Evolutionary conservation across 768 basidiomycete genomes (phyloP).

Genomic region (Nidula microcarpa): DNA sequence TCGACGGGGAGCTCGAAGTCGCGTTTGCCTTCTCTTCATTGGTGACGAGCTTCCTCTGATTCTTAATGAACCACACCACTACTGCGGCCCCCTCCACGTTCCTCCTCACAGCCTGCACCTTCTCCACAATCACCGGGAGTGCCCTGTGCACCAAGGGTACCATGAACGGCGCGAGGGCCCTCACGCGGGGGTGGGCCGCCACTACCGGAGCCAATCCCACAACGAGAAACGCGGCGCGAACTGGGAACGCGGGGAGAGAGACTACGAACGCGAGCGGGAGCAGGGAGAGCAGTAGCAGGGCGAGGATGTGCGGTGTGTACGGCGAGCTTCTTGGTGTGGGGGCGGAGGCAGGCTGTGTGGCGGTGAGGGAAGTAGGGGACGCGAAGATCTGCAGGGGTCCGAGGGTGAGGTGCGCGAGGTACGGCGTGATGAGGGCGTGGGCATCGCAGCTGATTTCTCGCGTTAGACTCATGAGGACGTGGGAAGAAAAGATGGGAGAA

Average conservation of each 20-base stretch:
- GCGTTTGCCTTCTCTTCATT: not conserved
- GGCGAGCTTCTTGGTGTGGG: constrained; percentile 27
- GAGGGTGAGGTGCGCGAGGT: constrained; percentile 48
- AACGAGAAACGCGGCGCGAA: constrained; percentile 42
- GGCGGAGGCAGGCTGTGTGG: constrained; percentile 3
- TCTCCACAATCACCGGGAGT: constrained; percentile 5
- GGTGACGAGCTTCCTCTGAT: too few species aligned
- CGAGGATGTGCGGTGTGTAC: constrained; percentile 52
- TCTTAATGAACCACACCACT: too few species aligned
- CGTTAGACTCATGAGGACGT: not conserved
- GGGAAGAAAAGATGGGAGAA: not conserved
- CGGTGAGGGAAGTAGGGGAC: constrained; percentile 11
- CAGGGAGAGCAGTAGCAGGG: constrained; percentile 42
- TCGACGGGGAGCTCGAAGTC: not conserved
- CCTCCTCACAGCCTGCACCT: not conserved
- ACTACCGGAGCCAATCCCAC: constrained; percentile 49
- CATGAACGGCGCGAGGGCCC: constrained; percentile 23
- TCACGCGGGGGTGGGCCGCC: constrained; percentile 47
- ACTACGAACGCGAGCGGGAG: constrained; percentile 48
- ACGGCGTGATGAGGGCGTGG: constrained; percentile 50
- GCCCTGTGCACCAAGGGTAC: not conserved
- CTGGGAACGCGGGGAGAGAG: constrained; percentile 42
- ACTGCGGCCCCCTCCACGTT: not conserved
- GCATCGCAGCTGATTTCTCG: constrained; percentile 50
- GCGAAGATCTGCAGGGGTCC: constrained; percentile 35